Evolutionary conservation across 768 basidiomycete genomes (phyloP), one percentile per base, ranked within the genome.

Genomic region (Cystofilobasidium bisporidii): DNA sequence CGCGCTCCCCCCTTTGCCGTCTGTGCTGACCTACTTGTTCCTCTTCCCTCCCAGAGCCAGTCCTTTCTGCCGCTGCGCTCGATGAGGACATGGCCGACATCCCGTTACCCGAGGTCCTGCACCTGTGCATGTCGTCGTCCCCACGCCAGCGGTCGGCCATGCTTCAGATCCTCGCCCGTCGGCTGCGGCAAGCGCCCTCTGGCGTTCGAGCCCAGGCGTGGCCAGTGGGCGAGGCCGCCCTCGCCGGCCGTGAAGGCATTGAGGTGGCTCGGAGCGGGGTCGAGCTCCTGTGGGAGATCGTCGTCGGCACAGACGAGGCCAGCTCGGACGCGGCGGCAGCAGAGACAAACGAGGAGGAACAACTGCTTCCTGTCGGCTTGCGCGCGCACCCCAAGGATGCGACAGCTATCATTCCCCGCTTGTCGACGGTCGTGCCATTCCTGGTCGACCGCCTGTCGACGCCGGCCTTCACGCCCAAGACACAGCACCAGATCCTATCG

Each of bases 81-180:
- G 91, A 97, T 76, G 92, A 96, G 74, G 92, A 94, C 74, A 84
- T 82, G 65, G 92, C 92, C 0, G 92, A 91, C 0, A 96, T 96
- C 77, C 92, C 89, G 0, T 79, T 94, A 1, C 86, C 89, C 53
- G 92, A 94, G 69, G 80, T 94, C 4, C 86, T 93, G 55, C 78
- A 88, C 47, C 81, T 93, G 12, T 84, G 85, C 4, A 80, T 89
- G 45, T 91, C 89, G 0, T 90, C 86, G 2, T 87, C 92, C 0
- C 84, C 86, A 17, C 86, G 87, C 8, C 92, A 97, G 74, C 81
- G 91, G 40, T 84, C 87, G 6, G 83, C 84, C 0, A 92, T 93
- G 87, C 79, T 94, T 22, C 83, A 84, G 9, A 80, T 93, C 2
- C 77, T 94, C 1, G 81, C 82, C 0, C 81, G 82, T 36, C 82